phyloP scores from a whole-genome alignment of 1,284 basidiomycete genomes.

The Bjerkandera adusta region DNA sequence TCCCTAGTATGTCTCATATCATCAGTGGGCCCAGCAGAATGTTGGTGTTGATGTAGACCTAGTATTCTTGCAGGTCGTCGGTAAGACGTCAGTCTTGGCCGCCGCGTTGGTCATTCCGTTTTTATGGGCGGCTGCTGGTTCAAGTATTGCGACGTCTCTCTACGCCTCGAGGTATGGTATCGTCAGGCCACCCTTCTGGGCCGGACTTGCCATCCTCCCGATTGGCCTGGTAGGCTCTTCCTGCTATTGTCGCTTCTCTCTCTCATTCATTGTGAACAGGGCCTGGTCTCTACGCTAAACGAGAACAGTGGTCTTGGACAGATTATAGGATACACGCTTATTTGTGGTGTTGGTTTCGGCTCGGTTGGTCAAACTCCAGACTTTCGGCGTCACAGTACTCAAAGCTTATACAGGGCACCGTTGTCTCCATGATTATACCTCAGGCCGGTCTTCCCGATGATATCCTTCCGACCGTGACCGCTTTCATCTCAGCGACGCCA shows the following conservation, averaged over 20 bases:
- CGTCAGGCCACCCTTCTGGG: slow-evolving; percentile 20
- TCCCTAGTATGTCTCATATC: slow-evolving; percentile 26
- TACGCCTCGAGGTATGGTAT: slow-evolving; percentile 22
- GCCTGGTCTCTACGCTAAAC: slow-evolving; percentile 30
- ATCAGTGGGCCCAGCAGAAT: background rate
- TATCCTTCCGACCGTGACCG: slow-evolving; percentile 32
- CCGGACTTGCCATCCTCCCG: slow-evolving; percentile 26
- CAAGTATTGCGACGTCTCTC: slow-evolving; percentile 25
- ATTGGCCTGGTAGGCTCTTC: slow-evolving; percentile 16
- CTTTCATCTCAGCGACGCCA: slow-evolving; percentile 28
- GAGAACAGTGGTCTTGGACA: slow-evolving; percentile 27
- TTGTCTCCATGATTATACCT: slow-evolving; percentile 29
- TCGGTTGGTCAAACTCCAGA: slow-evolving; percentile 16
- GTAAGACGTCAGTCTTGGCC: slow-evolving; percentile 26
- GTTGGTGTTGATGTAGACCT: slow-evolving; percentile 17
- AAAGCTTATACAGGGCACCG: slow-evolving; percentile 23
- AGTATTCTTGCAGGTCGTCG: slow-evolving; percentile 35
- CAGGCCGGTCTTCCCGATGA: slow-evolving; percentile 30
- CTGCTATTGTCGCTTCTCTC: background rate
- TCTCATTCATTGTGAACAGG: slow-evolving; percentile 15
- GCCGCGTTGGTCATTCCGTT: slow-evolving; percentile 33
- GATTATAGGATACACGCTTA: slow-evolving; percentile 30
- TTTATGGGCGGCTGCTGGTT: slow-evolving; percentile 26
- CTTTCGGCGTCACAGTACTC: background rate
- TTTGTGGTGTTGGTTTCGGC: slow-evolving; percentile 31